Evolutionary conservation across 371 early-diverging fungal species (phyloP).

Genomic region (Actinomortierella wolfii): DNA sequence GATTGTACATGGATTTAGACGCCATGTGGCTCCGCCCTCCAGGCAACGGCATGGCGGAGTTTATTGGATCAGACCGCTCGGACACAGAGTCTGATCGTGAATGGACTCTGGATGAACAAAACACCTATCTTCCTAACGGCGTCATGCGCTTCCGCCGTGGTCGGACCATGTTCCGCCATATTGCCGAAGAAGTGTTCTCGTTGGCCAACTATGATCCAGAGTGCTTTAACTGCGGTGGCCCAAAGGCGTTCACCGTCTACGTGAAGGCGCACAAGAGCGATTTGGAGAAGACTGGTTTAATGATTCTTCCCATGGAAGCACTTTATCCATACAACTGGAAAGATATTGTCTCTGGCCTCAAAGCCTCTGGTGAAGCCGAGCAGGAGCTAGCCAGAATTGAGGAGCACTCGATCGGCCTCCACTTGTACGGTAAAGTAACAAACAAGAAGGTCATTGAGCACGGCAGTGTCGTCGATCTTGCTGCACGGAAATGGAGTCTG

Average conservation of each 20-base stretch:
- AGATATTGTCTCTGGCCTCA: conserved; percentile 51
- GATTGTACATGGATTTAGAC: conserved; percentile 76
- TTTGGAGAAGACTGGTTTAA: conserved; percentile 54
- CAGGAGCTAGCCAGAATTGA: conserved; percentile 51
- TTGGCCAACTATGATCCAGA: conserved; percentile 58
- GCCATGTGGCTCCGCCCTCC: conserved; percentile 68
- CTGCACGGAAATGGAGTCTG: conserved; percentile 57
- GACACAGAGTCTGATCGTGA: conserved; percentile 51
- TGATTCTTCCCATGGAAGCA: conserved; percentile 55
- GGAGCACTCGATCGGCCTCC: conserved; percentile 54
- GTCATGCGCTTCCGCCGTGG: conserved; percentile 70
- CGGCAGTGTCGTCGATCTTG: conserved; percentile 56
- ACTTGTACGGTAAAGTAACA: conserved; percentile 69
- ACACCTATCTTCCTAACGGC: conserved; percentile 66
- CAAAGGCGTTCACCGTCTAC: conserved; percentile 65
- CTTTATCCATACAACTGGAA: conserved; percentile 61
- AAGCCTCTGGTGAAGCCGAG: conserved; percentile 53
- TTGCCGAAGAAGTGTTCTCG: conserved; percentile 60
- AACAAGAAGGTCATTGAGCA: conserved; percentile 55
- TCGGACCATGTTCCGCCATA: conserved; percentile 64
- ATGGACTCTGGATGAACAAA: conserved; percentile 66
- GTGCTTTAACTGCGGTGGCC: conserved; percentile 71
- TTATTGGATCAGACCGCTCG: conserved; percentile 66
- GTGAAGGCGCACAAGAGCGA: conserved; percentile 54
- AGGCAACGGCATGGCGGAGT: conserved; percentile 58